These are phyloP conservation scores for Solanum chmielewskii DNA, from an alignment of 257 asterid species.

Conservation along the genomic window DNA sequence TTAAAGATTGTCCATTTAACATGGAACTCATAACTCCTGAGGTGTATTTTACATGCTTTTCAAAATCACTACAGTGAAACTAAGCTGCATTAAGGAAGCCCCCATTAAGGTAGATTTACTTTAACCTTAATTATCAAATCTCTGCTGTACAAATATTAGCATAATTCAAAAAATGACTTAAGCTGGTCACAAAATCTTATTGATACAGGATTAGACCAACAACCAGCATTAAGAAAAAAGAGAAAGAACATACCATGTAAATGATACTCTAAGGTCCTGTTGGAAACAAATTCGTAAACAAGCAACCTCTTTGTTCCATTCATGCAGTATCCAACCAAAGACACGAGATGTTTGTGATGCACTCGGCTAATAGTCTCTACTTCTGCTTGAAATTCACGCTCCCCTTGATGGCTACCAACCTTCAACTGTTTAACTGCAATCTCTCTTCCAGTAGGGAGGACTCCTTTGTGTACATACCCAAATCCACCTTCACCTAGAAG, in stretches of 20 bases:
- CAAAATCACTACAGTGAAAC: not conserved
- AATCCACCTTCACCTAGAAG: constrained; percentile 67
- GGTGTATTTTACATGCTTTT: not conserved
- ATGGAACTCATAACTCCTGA: not conserved
- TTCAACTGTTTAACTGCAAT: constrained; percentile 52
- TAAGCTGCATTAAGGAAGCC: not conserved
- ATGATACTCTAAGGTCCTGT: constrained; percentile 44
- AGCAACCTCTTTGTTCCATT: constrained; percentile 40
- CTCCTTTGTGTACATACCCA: constrained; percentile 59
- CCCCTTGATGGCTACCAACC: constrained; percentile 48
- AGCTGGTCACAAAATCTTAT: not conserved
- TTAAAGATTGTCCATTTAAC: not conserved
- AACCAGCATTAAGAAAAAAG: not conserved
- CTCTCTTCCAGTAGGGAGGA: constrained; percentile 52
- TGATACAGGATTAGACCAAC: not conserved
- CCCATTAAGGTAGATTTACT: not conserved
- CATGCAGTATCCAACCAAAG: constrained; percentile 56
- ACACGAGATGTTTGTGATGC: constrained; percentile 57
- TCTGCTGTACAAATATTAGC: not conserved
- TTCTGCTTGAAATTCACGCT: constrained; percentile 62
- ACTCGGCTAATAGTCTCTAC: constrained; percentile 57
- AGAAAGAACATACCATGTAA: constrained; percentile 36
- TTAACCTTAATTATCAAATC: not conserved
- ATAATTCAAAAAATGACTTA: not conserved
- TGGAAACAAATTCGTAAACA: constrained; percentile 48